phyloP scores from a whole-genome alignment of 2,329 filamentous ascomycete species.

The Phaeoacremonium minimum region DNA sequence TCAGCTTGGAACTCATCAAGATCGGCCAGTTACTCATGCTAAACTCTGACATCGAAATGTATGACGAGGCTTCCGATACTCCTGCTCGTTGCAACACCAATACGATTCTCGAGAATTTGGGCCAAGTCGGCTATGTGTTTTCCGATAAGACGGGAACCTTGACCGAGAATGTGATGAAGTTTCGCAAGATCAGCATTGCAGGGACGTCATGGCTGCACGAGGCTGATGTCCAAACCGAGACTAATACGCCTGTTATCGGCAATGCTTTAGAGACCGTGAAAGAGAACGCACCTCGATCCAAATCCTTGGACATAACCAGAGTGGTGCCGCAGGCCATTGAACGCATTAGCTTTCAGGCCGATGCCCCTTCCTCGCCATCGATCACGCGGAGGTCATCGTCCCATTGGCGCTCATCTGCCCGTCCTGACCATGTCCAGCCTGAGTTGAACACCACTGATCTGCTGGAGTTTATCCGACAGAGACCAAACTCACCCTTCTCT shows the following conservation, averaged over 20 bases:
- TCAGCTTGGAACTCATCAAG: slow-evolving; percentile 85
- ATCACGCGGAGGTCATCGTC: slow-evolving; percentile 39
- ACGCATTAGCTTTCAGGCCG: too few relatives aligned
- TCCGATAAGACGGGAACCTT: slow-evolving; percentile 94
- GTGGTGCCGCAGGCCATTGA: slow-evolving; percentile 6
- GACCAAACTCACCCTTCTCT: slow-evolving; percentile 73
- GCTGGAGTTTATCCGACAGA: slow-evolving; percentile 69
- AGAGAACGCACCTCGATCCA: slow-evolving; percentile 5
- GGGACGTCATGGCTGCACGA: slow-evolving; percentile 88
- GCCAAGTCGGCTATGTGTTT: slow-evolving; percentile 86
- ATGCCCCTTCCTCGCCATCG: too few relatives aligned
- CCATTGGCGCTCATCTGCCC: slow-evolving; percentile 43
- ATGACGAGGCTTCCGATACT: slow-evolving; percentile 77
- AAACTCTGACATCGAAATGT: slow-evolving; percentile 84
- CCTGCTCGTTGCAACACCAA: slow-evolving; percentile 88
- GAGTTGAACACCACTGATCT: slow-evolving; percentile 68
- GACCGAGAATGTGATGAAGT: slow-evolving; percentile 94
- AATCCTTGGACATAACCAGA: slow-evolving; percentile 1
- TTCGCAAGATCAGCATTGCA: slow-evolving; percentile 85
- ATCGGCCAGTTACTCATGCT: slow-evolving; percentile 73
- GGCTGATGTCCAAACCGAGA: slow-evolving; percentile 53
- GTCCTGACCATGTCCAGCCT: slow-evolving; percentile 46
- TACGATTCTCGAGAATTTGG: slow-evolving; percentile 90
- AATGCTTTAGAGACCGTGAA: too few relatives aligned
- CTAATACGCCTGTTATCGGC: too few relatives aligned